Base-by-base conservation (phyloP, 2,329 filamentous ascomycete genomes). In the Trichoderma polysporum region DNA sequence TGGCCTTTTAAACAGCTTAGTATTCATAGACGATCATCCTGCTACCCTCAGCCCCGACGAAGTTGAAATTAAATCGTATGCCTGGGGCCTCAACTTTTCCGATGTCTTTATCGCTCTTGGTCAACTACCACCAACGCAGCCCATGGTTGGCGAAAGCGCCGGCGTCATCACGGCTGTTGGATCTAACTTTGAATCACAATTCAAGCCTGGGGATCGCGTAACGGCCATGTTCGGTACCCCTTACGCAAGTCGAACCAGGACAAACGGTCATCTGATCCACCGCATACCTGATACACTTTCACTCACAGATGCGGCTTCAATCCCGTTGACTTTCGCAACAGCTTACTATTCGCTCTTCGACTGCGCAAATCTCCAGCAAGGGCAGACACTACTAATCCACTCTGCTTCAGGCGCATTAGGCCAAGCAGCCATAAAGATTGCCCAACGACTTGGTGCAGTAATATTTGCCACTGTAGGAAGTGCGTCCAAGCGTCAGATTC, bases 101-200 rank as follows among this genome's bases (percentile, higher is more conserved):
- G 77, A 79, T 47, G 74, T 79, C 4, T 72, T 78, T 2, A 74
- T 79, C 22, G 74, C 77, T 2, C 67, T 77, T 17, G 79, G 78
- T 3, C 74, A 77, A 56, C 69, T 79, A 4, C 70, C 72, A 0
- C 71, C 73, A 1, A 68, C 72, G 9, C 70, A 69, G 1, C 64
- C 68, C 13, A 75, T 80, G 70, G 75, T 74, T 3, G 73, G 73
- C 6, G 79, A 80, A 59, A 74, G 73, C 29, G 71, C 75, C 4
- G 79, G 79, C 4, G 65, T 76, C 6, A 70, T 78, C 3, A 69
- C 72, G 1, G 70, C 71, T 10, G 74, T 79, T 2, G 78, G 76
- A 2, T 54, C 61, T 9, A 71, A 72, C 15, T 73, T 76, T 60
- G 63, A 22, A 8, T 56, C 61, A n/a, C 47, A 53, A 1, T 72